Evolutionary conservation across 2,329 filamentous ascomycete genomes (phyloP).

Genomic region (Calonectria montana): DNA sequence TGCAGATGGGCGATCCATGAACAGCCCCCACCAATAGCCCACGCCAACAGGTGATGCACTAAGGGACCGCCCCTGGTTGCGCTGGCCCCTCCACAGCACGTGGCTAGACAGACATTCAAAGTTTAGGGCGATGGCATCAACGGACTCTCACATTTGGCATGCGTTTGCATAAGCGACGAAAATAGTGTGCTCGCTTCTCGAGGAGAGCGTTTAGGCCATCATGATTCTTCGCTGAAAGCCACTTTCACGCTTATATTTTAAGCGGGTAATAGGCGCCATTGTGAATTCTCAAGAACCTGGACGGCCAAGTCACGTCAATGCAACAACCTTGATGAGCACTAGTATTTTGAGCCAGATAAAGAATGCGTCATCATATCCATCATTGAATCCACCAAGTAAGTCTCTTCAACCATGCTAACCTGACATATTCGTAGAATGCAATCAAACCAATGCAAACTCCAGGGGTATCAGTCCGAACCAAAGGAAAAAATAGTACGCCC

Average conservation of each 20-base stretch:
- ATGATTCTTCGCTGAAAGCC: background rate
- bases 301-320: background rate
- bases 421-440: background rate
- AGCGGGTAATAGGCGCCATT: background rate
- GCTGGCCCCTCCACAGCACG: slow-evolving; percentile 4
- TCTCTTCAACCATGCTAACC: background rate
- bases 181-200: background rate
- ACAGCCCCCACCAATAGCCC: background rate
- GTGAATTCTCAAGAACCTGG: background rate
- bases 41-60: background rate
- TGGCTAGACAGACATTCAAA: slow-evolving; percentile 3
- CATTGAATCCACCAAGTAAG: background rate
- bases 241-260: background rate
- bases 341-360: background rate
- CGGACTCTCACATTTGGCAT: background rate
- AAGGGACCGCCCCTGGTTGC: background rate
- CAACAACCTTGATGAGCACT: background rate
- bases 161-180: too few relatives aligned
- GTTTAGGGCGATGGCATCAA: too few relatives aligned
- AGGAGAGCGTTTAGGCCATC: background rate
- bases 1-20: background rate
- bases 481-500: slow-evolving; percentile 14
- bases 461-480: slow-evolving; percentile 21
- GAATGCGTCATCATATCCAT: background rate
- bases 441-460: slow-evolving; percentile 21